phyloP scores from a whole-genome alignment of 805 yeast species.

The Kuraishia floccosa region DNA sequence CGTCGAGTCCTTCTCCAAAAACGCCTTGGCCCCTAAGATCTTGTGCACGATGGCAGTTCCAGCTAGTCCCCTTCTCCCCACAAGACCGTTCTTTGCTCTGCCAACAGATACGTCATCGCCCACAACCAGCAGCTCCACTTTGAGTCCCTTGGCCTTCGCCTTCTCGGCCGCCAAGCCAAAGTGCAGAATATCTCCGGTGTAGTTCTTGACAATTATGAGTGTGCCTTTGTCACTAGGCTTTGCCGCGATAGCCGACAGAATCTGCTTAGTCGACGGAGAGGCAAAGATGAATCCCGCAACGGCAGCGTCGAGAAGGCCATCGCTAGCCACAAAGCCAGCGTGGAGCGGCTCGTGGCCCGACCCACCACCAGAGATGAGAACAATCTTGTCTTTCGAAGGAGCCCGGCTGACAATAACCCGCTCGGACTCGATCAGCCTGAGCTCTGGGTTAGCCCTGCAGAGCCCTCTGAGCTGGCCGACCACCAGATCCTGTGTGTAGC shows the following conservation, averaged over 20 bases:
- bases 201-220: slow-evolving; percentile 75
- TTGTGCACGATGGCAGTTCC: slow-evolving; percentile 87
- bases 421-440: slow-evolving; percentile 43
- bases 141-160: slow-evolving; percentile 66
- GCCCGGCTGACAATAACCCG: slow-evolving; percentile 34
- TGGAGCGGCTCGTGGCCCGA: slow-evolving; percentile 95
- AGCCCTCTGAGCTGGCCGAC: slow-evolving; percentile 39
- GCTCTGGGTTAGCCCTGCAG: slow-evolving; percentile 40
- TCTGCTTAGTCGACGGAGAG: slow-evolving; percentile 75
- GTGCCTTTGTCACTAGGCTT: slow-evolving; percentile 48
- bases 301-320: slow-evolving; percentile 68
- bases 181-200: slow-evolving; percentile 90
- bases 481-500: slow-evolving; percentile 33
- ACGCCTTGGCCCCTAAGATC: slow-evolving; percentile 57
- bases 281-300: slow-evolving; percentile 79
- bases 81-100: slow-evolving; percentile 78
- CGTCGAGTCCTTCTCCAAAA: slow-evolving; percentile 14
- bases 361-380: slow-evolving; percentile 85
- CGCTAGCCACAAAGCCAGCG: slow-evolving; percentile 84
- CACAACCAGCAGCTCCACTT: slow-evolving; percentile 64
- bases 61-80: slow-evolving; percentile 90
- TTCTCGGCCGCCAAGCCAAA: slow-evolving; percentile 88
- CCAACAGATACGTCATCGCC: slow-evolving; percentile 95
- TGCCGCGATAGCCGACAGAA: slow-evolving; percentile 58
- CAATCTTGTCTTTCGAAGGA: slow-evolving; percentile 39